Percentiles rank a stretch among this genome's conserved stretches.
Conservation (phyloP, 192 early-diverging fungal genomes). For the Phlyctochytrium planicorne region DNA sequence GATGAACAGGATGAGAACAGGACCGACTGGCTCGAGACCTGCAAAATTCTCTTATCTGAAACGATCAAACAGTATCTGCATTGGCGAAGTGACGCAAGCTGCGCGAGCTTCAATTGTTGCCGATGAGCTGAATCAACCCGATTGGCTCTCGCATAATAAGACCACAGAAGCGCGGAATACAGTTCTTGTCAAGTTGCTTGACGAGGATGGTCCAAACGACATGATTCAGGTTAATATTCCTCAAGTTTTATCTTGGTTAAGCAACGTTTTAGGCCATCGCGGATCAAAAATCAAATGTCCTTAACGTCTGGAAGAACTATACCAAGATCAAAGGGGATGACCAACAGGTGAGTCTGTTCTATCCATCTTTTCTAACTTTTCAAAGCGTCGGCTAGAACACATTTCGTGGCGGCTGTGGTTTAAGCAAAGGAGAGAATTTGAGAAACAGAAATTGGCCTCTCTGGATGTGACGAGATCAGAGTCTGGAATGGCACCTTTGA, state of each 20-base stretch:
- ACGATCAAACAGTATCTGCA: slow-evolving; percentile 29
- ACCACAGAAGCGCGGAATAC: slow-evolving; percentile 35
- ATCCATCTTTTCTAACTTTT: no score
- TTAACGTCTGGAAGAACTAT: slow-evolving; percentile 50
- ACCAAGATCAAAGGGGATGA: slow-evolving; percentile 34
- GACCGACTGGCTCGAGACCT: neutral
- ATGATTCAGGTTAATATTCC: slow-evolving; percentile 34
- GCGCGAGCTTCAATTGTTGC: slow-evolving; percentile 5
- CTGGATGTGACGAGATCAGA: no score
- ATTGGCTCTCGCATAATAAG: slow-evolving; percentile 16
- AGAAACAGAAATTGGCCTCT: slow-evolving; percentile 1
- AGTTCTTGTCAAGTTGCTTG: slow-evolving; percentile 34
- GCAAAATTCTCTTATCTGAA: slow-evolving; percentile 13
- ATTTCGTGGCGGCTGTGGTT: slow-evolving; percentile 50
- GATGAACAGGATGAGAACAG: slow-evolving; percentile 33
- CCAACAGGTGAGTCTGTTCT: no score
- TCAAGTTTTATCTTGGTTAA: neutral
- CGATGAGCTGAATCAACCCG: slow-evolving; percentile 21
- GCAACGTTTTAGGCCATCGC: slow-evolving; percentile 30
- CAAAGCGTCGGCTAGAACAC: slow-evolving; percentile 45
- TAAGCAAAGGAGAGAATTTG: slow-evolving; percentile 36
- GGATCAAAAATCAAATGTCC: slow-evolving; percentile 39
- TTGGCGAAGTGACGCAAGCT: slow-evolving; percentile 13
- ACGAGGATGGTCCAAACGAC: slow-evolving; percentile 28
- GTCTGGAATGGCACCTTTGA: neutral